Percentiles rank a stretch among this genome's conserved stretches.
Evolutionary conservation across 257 asterid genomes (phyloP).

Genomic region (Ilex asprella): DNA sequence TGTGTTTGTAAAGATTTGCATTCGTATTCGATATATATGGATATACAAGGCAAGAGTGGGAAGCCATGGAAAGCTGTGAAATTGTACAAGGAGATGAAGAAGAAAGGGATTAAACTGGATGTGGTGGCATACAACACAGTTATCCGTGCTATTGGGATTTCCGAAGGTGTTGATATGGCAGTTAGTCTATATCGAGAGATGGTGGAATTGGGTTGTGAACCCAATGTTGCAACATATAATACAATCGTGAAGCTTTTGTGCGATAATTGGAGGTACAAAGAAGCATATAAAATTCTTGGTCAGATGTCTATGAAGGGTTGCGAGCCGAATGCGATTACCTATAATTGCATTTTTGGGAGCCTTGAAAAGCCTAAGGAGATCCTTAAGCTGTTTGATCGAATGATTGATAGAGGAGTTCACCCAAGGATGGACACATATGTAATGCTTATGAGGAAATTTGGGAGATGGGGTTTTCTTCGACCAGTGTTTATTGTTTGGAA

Average conservation of each 20-base stretch:
- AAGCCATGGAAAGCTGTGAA: constrained; percentile 86
- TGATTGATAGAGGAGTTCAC: constrained; percentile 61
- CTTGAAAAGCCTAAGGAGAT: constrained; percentile 81
- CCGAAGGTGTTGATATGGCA: constrained; percentile 74
- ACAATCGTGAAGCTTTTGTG: constrained; percentile 71
- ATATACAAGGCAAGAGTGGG: constrained; percentile 72
- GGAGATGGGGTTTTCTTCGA: constrained; percentile 92
- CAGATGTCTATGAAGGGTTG: constrained; percentile 61
- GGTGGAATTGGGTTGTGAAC: constrained; percentile 63
- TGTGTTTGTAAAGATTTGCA: constrained; percentile 64
- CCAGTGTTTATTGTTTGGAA: constrained; percentile 69
- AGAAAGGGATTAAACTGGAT: constrained; percentile 59
- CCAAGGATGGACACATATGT: constrained; percentile 86
- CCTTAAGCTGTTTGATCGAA: constrained; percentile 59
- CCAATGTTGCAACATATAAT: constrained; percentile 68
- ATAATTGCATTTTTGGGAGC: constrained; percentile 59
- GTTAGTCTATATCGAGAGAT: constrained; percentile 65
- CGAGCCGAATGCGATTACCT: constrained; percentile 57
- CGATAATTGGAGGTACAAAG: constrained; percentile 68
- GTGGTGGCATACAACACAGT: constrained; percentile 78
- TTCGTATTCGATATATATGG: constrained; percentile 87
- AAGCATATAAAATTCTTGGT: constrained; percentile 52
- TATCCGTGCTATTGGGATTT: constrained; percentile 64
- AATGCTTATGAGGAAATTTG: constrained; percentile 90
- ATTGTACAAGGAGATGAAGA: constrained; percentile 78